Percentiles rank a stretch among this genome's conserved stretches.
These are phyloP conservation scores for Chlorella vulgaris DNA, from an alignment of 139 green algal genomes.

Conservation along the genomic window DNA sequence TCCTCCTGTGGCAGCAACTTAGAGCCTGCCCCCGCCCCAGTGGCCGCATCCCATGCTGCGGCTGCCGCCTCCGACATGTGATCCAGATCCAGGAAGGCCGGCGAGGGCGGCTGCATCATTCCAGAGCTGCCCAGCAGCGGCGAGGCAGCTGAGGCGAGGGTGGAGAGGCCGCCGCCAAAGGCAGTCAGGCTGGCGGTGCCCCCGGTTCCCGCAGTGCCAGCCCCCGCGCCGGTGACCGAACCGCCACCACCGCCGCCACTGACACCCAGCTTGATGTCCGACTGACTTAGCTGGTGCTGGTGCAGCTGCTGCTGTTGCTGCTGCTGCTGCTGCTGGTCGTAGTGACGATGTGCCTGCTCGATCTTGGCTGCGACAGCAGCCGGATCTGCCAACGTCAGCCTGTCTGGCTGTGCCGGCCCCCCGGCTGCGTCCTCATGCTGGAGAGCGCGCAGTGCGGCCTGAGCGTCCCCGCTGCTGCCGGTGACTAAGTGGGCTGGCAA, in stretches of 20 bases:
- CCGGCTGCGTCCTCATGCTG: not conserved
- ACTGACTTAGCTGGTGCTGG: not conserved
- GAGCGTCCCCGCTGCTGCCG: slow-evolving; percentile 12
- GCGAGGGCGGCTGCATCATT: not conserved
- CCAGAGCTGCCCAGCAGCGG: not conserved
- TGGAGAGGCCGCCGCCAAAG: not conserved
- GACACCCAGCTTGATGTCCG: not conserved
- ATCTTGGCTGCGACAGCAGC: not conserved
- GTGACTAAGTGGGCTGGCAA: not conserved
- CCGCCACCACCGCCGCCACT: not conserved
- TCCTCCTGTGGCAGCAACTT: no score
- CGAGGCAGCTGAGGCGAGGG: not conserved
- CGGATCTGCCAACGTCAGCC: not conserved
- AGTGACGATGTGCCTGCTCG: not conserved
- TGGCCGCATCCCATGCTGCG: no score
- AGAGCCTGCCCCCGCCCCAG: no score
- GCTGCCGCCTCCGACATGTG: no score
- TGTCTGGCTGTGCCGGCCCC: not conserved
- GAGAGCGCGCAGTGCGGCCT: not conserved
- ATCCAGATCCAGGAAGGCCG: no score
- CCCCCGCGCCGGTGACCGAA: not conserved
- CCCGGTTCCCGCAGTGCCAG: not conserved
- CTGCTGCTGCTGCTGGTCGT: slow-evolving; percentile 10
- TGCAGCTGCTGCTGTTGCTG: not conserved
- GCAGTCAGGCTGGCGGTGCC: slow-evolving; percentile 14